Evolutionary conservation across 2,329 filamentous ascomycete species (phyloP).

Genomic region (Blumeriella jaapii): DNA sequence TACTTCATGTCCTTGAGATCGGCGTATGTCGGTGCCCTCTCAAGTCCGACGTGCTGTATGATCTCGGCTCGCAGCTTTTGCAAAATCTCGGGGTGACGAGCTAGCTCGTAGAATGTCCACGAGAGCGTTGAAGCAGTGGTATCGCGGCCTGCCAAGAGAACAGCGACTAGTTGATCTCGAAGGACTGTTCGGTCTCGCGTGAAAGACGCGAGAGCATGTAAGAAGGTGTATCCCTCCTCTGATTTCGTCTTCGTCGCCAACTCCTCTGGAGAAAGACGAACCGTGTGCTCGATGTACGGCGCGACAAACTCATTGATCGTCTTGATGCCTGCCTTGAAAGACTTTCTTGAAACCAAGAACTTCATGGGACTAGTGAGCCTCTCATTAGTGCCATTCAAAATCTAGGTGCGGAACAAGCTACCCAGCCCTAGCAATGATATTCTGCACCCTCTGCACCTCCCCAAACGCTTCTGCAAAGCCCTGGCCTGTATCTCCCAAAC

Average conservation of each 20-base stretch:
- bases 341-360: slow-evolving; percentile 47
- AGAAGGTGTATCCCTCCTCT: slow-evolving; percentile 67
- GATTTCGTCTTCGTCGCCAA: slow-evolving; percentile 62
- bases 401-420: slow-evolving; percentile 25
- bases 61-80: slow-evolving; percentile 65
- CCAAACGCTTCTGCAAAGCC: slow-evolving; percentile 74
- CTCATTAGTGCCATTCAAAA: too few relatives aligned
- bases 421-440: slow-evolving; percentile 52
- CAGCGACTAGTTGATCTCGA: slow-evolving; percentile 72
- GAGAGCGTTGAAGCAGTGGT: slow-evolving; percentile 75
- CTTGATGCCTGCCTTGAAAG: slow-evolving; percentile 52
- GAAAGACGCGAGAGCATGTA: slow-evolving; percentile 73
- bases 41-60: slow-evolving; percentile 49
- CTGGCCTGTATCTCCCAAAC: slow-evolving; percentile 41
- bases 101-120: slow-evolving; percentile 75
- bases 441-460: slow-evolving; percentile 66
- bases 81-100: slow-evolving; percentile 55
- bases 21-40: slow-evolving; percentile 56
- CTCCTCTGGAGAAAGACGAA: slow-evolving; percentile 58
- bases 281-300: slow-evolving; percentile 63
- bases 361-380: slow-evolving; percentile 55
- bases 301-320: slow-evolving; percentile 67
- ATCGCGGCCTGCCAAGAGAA: slow-evolving; percentile 77
- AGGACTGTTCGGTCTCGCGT: slow-evolving; percentile 62
- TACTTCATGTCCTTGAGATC: slow-evolving; percentile 85